Conservation (phyloP, 768 basidiomycete species). For the Pleurotus platypus region DNA sequence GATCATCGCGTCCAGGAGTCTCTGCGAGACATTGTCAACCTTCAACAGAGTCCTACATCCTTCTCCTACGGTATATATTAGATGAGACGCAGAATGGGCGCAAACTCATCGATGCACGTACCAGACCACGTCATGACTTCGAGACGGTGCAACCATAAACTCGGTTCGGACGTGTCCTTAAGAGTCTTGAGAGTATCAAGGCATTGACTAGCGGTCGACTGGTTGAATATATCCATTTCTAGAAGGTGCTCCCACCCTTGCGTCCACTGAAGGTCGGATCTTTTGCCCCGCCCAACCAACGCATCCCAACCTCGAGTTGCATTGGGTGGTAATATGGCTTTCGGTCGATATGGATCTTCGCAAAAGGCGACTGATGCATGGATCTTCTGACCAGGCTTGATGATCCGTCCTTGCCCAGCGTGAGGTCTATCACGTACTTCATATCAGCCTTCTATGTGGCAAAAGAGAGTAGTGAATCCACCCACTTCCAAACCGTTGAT, state of each 20-base stretch:
- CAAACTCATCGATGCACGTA: neutral
- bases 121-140: slow-evolving; percentile 6
- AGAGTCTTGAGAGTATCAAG: neutral
- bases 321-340: slow-evolving; percentile 3
- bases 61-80: neutral
- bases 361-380: slow-evolving; percentile 10
- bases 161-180: neutral
- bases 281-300: neutral
- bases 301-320: neutral
- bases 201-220: slow-evolving; percentile 5
- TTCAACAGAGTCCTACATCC: neutral
- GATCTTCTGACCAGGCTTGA: slow-evolving; percentile 11
- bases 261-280: slow-evolving; percentile 8
- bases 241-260: slow-evolving; percentile 6
- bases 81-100: neutral
- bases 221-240: slow-evolving; percentile 13
- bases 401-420: neutral
- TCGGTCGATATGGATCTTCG: slow-evolving; percentile 2
- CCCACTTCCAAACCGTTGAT: neutral
- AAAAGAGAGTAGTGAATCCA: neutral
- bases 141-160: slow-evolving; percentile 1
- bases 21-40: neutral
- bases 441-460: too few species aligned
- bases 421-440: neutral
- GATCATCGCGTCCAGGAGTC: neutral